phyloP scores from a whole-genome alignment of 2,329 filamentous ascomycete species.

The Helotiales sp. region DNA sequence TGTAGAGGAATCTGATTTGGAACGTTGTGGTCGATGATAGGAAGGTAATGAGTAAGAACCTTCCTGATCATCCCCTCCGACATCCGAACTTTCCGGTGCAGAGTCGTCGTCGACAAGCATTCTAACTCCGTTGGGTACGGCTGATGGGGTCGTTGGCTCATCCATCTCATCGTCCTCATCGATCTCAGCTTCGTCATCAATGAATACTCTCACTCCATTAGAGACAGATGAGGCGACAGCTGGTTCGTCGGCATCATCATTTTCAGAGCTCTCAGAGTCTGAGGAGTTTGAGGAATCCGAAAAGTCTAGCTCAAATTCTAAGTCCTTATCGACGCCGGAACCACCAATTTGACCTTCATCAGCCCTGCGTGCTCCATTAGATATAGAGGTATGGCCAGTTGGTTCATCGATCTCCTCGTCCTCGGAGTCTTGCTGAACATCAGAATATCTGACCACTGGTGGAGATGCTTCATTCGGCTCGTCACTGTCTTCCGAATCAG shows the following conservation, averaged over 20 bases:
- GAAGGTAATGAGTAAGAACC: not conserved
- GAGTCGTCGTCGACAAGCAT: too few relatives aligned
- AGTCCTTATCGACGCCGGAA: too few relatives aligned
- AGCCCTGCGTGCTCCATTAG: too few relatives aligned
- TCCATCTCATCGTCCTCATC: not conserved
- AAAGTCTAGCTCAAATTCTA: too few relatives aligned
- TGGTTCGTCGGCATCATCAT: not conserved
- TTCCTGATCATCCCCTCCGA: not conserved
- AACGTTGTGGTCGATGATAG: not conserved
- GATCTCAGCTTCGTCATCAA: not conserved
- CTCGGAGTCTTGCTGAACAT: not conserved
- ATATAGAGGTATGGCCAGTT: not conserved
- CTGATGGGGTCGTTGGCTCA: too few relatives aligned
- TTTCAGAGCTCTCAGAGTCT: too few relatives aligned
- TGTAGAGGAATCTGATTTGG: not conserved
- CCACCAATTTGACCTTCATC: too few relatives aligned
- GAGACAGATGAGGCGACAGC: not conserved
- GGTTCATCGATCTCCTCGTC: not conserved
- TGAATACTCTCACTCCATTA: not conserved
- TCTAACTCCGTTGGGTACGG: too few relatives aligned
- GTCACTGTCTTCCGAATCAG: not conserved
- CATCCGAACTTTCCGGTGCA: too few relatives aligned
- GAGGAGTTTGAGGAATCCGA: too few relatives aligned
- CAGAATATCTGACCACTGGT: not conserved
- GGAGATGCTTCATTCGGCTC: not conserved